These are phyloP conservation scores for Allium cepa DNA, from an alignment of 106 monocot species.

Conservation along the genomic window DNA sequence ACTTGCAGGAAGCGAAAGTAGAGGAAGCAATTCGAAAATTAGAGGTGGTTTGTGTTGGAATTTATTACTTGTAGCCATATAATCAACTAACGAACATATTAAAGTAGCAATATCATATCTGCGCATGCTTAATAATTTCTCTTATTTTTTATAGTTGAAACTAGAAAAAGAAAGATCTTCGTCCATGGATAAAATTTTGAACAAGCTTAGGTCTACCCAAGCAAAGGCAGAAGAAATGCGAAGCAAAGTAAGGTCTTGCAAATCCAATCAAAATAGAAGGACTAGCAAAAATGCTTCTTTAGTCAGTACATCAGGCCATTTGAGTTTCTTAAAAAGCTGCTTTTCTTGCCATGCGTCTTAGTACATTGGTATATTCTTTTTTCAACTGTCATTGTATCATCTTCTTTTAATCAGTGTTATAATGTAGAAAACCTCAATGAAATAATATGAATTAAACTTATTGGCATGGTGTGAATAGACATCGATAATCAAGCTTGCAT, in stretches of 20 bases:
- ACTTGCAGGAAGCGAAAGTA: conserved; percentile 22
- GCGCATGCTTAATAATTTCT: not conserved
- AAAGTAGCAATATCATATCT: not conserved
- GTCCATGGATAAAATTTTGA: conserved; percentile 91
- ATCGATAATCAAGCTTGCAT: too few species aligned
- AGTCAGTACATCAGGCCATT: not conserved
- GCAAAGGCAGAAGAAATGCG: conserved; percentile 76
- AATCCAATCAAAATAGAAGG: conserved; percentile 19
- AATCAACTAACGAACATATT: not conserved
- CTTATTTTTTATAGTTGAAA: conserved; percentile 50
- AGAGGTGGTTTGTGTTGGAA: conserved; percentile 3
- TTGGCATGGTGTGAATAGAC: too few species aligned
- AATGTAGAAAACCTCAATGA: too few species aligned
- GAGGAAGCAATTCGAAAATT: conserved; percentile 23
- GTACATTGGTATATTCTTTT: not conserved
- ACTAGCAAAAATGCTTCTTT: conserved; percentile 8
- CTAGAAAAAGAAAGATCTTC: conserved; percentile 89
- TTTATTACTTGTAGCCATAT: not conserved
- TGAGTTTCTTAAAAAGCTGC: conserved; percentile 7
- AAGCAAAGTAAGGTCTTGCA: conserved; percentile 20
- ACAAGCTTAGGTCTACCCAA: conserved; percentile 67
- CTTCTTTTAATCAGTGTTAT: too few species aligned
- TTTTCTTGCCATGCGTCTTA: conserved; percentile 4
- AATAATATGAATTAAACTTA: too few species aligned
- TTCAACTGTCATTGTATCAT: too few species aligned